Base-by-base conservation (phyloP, 225 moss, liverwort and hornwort species). In the Asterella californica region DNA sequence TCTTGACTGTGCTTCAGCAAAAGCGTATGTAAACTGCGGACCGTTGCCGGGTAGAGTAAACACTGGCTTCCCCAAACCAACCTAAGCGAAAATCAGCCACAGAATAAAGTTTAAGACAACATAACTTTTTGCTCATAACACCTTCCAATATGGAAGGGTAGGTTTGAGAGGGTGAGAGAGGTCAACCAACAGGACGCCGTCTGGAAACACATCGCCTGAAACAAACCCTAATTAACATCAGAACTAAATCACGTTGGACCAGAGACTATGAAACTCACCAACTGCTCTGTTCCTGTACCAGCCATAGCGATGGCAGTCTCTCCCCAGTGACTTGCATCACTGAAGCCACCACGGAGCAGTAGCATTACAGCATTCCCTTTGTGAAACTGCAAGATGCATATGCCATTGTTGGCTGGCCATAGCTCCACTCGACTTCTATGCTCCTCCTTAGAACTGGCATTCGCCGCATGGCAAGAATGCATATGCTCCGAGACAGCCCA, bases 231-330 rank as follows among this genome's bases (percentile, higher is more conserved):
- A 14, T 30, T 15, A 71, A 47, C 47, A 48, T 15, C 46, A 71
- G 10, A 71, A 0, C 25, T 42, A 48, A 24, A 6, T 25, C n/a
- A 47, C 71, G 38, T 37, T n/a, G 24, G 29, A 69, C 1, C 19
- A n/a, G 25, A 10, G 25, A 47, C 15, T 47, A 25, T 11, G 1
- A 32, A 62, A 62, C 61, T 76, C 88, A 96, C 96, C 80, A 96
- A 89, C 80, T 96, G 96, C 86, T 96, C 96, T 63, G 94, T 91
- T 49, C 92, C 96, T 61, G 96, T 94, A 72, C 96, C 94, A 74
- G 96, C 90, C 96, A 94, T 96, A 22, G 94, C 94, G 49, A 96
- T 91, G 48, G 88, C 94, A 65, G 94, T 88, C 27, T 92, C 91
- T 76, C 92, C 91, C 92, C 89, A 90, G 74, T 85, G 71, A 50